Evolutionary conservation across 805 yeast species (phyloP).

Genomic region (Metschnikowia anglica): DNA sequence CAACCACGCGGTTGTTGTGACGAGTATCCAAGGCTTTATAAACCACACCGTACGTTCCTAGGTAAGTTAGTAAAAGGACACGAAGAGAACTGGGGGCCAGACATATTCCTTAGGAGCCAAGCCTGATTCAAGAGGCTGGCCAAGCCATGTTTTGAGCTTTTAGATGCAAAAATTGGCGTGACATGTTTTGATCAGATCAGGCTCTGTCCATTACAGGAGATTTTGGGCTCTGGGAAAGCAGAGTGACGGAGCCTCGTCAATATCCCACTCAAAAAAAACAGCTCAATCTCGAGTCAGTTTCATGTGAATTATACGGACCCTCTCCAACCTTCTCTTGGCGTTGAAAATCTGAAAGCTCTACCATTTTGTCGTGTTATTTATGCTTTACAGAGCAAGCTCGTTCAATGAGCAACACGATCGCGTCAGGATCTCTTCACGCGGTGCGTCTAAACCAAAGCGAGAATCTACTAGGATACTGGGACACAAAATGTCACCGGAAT

Average conservation of each 20-base stretch:
- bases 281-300: no score
- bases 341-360: conserved; percentile 87
- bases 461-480: not conserved
- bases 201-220: no score
- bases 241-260: no score
- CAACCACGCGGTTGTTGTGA: conserved; percentile 91
- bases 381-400: conserved; percentile 1
- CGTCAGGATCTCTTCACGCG: conserved; percentile 4
- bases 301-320: conserved; percentile 49
- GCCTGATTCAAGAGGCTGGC: no score
- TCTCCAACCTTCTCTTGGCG: conserved; percentile 96
- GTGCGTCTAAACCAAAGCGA: conserved; percentile 1
- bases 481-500: no score
- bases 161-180: no score
- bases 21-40: conserved; percentile 90
- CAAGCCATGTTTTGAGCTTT: no score
- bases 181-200: no score
- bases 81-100: no score
- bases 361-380: conserved; percentile 51
- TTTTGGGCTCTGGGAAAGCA: no score
- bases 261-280: no score
- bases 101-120: no score
- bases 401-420: not conserved
- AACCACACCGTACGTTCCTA: conserved; percentile 94
- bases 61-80: conserved; percentile 17